These are phyloP conservation scores for Oryza officinalis DNA, from an alignment of 176 grass and related monocot species.

Conservation along the genomic window DNA sequence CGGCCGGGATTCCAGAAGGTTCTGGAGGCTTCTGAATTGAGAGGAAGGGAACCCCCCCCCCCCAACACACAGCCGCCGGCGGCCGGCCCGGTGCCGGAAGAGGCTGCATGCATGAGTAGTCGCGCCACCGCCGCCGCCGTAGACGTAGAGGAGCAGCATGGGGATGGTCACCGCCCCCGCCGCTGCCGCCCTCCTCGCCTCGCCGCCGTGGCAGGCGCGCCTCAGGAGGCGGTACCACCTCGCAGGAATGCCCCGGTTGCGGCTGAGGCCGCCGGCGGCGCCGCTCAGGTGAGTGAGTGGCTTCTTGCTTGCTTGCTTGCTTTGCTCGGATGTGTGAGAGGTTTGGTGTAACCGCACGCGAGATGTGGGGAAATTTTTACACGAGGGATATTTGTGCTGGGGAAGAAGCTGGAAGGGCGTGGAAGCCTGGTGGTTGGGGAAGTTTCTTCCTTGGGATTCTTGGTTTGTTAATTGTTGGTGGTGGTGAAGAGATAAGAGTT, in stretches of 20 bases:
- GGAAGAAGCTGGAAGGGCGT: not conserved
- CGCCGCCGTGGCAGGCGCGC: constrained; percentile 3
- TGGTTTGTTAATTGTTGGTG: not conserved
- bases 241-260: not conserved
- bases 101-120: constrained; percentile 81
- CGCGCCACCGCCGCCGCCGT: constrained; percentile 39
- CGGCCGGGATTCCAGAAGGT: constrained; percentile 14
- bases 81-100: not conserved
- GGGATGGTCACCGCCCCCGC: constrained; percentile 48
- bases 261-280: constrained; percentile 26
- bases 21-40: not conserved
- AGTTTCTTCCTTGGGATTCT: not conserved
- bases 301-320: not conserved
- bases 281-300: constrained; percentile 46
- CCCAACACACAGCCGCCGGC: not conserved
- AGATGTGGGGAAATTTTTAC: no score
- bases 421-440: not conserved
- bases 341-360: not conserved
- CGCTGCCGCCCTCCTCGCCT: constrained; percentile 31
- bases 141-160: constrained; percentile 40
- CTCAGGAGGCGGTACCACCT: not conserved
- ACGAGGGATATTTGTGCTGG: not conserved
- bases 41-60: no score
- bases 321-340: not conserved
- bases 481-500: not conserved